Base-by-base conservation (phyloP, 805 yeast genomes). In the Lachancea cidri region DNA sequence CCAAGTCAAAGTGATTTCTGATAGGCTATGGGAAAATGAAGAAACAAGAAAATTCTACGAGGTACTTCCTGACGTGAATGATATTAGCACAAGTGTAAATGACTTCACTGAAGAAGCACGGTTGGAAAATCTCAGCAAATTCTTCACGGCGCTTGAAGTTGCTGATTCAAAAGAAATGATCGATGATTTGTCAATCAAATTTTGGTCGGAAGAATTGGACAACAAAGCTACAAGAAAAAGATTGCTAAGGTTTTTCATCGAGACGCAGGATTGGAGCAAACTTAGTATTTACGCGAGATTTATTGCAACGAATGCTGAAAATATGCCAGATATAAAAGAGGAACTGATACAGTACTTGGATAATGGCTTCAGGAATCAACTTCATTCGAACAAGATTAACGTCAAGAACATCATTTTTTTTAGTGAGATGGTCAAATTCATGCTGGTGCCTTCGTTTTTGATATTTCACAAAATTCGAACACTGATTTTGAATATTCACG, bases 341-440 rank as follows among this genome's bases (percentile, higher is more conserved):
- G 79, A 78, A 15, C 60, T 85, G 8, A 58, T 81, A 3, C 70
- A 65, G 1, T 68, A 70, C 34, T 62, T 85, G 33, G 89, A 83
- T 53, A 62, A 61, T 33, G 77, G 80, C 1, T 74, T 84, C 47
- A 70, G 85, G 48, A 71, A 74, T 15, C 86, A 79, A 54, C 68
- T 83, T 31, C 74, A 73, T 44, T 72, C 76, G 25, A 71, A 66
- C 39, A 64, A 64, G 15, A 60, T 81, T 37, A 76, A 76, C 47
- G 75, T 79, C 49, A 73, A 70, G 48, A 76, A 73, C 48, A 72
- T 85, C 29, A 68, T 72, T 17, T 82, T 84, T 50, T 79, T 85
- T 49, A 67, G 79, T 36, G 96, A 89, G 54, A 66, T 88, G 64
- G 76, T 83, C 24, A 86, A 85, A 55, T 88, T 88, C 58, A 77